Evolutionary conservation across 257 asterid species (phyloP).

Genomic region (Solanum sejunctum): DNA sequence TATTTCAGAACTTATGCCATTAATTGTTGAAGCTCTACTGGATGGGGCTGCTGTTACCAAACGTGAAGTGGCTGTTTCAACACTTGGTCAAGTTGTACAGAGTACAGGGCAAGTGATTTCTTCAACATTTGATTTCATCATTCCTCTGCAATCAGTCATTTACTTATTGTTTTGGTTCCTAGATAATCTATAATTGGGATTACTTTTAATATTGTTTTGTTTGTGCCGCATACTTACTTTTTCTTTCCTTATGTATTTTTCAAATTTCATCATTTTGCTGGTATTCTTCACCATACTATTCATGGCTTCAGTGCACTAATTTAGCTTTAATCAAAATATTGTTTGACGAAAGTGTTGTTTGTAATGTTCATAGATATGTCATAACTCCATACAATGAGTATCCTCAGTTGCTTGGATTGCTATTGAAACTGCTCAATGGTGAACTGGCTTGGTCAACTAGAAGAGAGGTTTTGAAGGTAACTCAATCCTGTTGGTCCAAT

Average conservation of each 20-base stretch:
- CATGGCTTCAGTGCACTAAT: neutral
- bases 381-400: conserved; percentile 90
- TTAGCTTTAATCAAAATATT: neutral
- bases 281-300: neutral
- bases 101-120: conserved; percentile 81
- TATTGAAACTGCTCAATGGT: conserved; percentile 85
- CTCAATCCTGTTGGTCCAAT: conserved; percentile 3
- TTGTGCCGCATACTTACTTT: neutral
- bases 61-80: conserved; percentile 97
- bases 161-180: neutral
- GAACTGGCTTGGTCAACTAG: conserved; percentile 99
- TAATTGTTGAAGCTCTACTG: conserved; percentile 85
- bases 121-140: conserved; percentile 1
- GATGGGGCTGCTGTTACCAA: conserved; percentile 93
- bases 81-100: conserved; percentile 98
- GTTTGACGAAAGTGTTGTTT: neutral
- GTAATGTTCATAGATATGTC: conserved; percentile 56
- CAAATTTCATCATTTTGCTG: neutral
- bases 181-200: neutral
- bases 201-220: neutral
- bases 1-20: conserved; percentile 91
- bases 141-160: neutral
- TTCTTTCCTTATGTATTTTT: neutral
- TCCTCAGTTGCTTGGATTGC: conserved; percentile 89
- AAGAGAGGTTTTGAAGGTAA: conserved; percentile 93